Conservation (phyloP, 2,329 filamentous ascomycete species). For the Cordyceps cateniannulata region DNA sequence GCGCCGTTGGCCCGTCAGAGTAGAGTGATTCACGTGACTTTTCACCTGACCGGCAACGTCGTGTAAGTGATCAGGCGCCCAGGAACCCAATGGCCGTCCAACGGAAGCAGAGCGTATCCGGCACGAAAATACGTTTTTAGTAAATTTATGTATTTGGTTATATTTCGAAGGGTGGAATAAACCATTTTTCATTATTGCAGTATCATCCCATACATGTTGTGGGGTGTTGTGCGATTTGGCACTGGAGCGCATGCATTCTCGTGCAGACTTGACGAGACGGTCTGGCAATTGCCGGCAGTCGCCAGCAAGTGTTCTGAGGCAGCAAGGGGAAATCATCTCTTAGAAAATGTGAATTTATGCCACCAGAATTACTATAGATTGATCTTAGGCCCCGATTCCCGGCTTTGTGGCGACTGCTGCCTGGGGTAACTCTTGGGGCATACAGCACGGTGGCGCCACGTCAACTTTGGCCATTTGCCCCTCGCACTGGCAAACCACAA, state of each 20-base stretch:
- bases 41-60: conserved; percentile 8
- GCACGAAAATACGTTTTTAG: neutral
- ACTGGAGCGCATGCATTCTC: neutral
- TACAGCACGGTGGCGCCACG: neutral
- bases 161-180: neutral
- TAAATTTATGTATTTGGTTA: neutral
- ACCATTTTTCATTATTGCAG: neutral
- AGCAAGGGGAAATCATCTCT: neutral
- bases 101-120: neutral
- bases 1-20: neutral
- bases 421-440: neutral
- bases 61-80: conserved; percentile 8
- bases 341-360: neutral
- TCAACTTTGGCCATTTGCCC: neutral
- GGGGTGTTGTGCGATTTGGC: neutral
- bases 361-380: neutral
- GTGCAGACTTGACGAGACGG: neutral
- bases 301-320: neutral
- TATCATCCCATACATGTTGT: neutral
- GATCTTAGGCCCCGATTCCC: neutral
- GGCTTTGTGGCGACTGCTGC: neutral
- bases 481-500: conserved; percentile 3
- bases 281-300: neutral
- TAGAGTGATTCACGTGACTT: neutral
- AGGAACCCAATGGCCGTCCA: neutral